phyloP scores from a whole-genome alignment of 257 asterid genomes.

The Petunia secreta region DNA sequence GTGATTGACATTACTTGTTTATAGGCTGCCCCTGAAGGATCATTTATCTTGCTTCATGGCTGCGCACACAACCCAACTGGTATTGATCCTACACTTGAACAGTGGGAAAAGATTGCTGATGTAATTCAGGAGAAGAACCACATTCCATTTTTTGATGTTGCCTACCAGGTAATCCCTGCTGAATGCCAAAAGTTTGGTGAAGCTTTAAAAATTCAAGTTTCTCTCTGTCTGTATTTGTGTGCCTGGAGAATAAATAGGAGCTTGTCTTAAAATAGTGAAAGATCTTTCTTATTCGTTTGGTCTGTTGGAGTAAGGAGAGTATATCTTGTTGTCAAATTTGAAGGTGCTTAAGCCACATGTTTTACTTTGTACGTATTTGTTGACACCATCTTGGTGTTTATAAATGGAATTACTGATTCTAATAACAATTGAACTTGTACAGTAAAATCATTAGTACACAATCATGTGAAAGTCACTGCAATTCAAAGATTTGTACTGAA shows the following conservation, averaged over 20 bases:
- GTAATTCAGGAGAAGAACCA: conserved; percentile 89
- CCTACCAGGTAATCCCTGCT: conserved; percentile 76
- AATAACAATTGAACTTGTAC: not conserved
- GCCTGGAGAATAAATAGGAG: not conserved
- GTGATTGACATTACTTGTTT: conserved; percentile 26
- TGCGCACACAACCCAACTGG: conserved; percentile 99
- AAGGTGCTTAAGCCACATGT: not conserved
- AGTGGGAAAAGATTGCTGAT: conserved; percentile 91
- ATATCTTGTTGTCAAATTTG: not conserved
- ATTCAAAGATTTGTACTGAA: not conserved
- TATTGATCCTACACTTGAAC: conserved; percentile 91
- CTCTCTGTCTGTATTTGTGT: not conserved
- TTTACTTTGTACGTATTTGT: not conserved
- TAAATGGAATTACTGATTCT: conserved; percentile 1
- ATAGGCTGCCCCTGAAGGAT: conserved; percentile 94
- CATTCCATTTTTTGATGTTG: conserved; percentile 96
- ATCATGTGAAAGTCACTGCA: not conserved
- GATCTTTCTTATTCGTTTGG: not conserved
- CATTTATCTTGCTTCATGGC: conserved; percentile 91
- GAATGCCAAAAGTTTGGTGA: not conserved
- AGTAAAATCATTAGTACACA: not conserved
- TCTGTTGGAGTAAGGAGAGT: not conserved
- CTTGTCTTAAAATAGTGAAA: conserved; percentile 1
- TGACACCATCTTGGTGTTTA: not conserved
- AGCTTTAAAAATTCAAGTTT: not conserved